phyloP scores from a whole-genome alignment of 495 filamentous ascomycete species.

The Astrothelium macrocarpum region DNA sequence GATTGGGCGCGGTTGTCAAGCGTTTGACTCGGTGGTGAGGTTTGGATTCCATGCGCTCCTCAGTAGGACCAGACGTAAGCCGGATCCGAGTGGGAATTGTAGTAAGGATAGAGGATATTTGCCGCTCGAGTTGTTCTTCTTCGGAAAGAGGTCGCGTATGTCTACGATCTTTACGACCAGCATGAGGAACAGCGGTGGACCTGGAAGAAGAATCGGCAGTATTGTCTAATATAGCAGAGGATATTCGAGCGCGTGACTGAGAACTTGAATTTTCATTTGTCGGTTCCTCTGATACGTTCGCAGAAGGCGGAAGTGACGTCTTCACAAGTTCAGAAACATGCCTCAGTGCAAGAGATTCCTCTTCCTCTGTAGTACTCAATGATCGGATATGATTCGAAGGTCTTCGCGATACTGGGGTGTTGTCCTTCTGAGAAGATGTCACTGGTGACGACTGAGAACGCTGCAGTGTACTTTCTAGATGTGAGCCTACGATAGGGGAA shows the following conservation, averaged over 20 bases:
- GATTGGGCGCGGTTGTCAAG: neutral
- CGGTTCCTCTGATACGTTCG: neutral
- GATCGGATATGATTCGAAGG: neutral
- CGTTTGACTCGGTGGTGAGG: neutral
- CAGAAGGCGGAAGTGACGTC: neutral
- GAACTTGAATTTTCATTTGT: neutral
- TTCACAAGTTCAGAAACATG: neutral
- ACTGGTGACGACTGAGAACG: neutral
- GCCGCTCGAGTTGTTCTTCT: slow-evolving; percentile 68
- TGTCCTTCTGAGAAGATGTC: neutral
- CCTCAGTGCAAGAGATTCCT: neutral
- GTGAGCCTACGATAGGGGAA: neutral
- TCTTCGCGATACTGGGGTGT: neutral
- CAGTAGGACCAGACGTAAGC: slow-evolving; percentile 48
- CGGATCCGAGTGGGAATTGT: slow-evolving; percentile 72
- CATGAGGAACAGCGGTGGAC: neutral
- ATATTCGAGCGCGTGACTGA: neutral
- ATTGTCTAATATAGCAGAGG: neutral
- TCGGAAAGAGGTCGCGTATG: neutral
- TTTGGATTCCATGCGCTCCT: slow-evolving; percentile 19
- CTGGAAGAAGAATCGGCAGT: neutral
- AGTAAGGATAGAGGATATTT: slow-evolving; percentile 74
- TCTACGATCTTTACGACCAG: neutral
- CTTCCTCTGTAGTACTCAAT: neutral
- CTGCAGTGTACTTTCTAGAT: neutral